Percentiles rank a stretch among this genome's conserved stretches.
Conservation (phyloP, 2,329 filamentous ascomycete species). For the Fusarium lateritium region DNA sequence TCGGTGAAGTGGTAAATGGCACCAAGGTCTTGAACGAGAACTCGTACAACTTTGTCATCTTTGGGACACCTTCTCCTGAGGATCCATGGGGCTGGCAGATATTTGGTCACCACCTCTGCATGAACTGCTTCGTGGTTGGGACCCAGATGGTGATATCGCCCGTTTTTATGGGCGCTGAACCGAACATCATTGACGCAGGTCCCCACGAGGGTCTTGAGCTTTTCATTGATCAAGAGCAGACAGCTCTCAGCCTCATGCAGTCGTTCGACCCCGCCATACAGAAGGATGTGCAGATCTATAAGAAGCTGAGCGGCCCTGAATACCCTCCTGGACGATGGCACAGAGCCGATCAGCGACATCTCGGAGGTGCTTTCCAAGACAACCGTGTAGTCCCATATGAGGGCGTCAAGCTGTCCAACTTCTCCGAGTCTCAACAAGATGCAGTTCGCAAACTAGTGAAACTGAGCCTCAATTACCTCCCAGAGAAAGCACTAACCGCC, state of each 20-base stretch:
- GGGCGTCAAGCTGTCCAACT: conserved; percentile 65
- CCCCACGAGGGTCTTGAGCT: conserved; percentile 75
- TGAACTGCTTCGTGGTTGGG: conserved; percentile 76
- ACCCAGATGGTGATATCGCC: conserved; percentile 77
- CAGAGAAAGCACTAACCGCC: conserved; percentile 12
- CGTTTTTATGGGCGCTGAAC: conserved; percentile 84
- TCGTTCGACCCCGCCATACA: conserved; percentile 50
- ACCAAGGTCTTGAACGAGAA: conserved; percentile 77
- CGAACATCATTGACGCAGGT: conserved; percentile 78
- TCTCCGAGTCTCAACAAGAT: conserved; percentile 14
- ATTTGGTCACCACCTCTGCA: conserved; percentile 83
- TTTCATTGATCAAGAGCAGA: conserved; percentile 72
- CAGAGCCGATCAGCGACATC: conserved; percentile 81
- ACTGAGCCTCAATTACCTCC: conserved; percentile 17
- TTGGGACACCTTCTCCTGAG: conserved; percentile 70
- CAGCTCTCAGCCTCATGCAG: conserved; percentile 78
- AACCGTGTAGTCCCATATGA: conserved; percentile 82
- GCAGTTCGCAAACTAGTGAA: conserved; percentile 6
- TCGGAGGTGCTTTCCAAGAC: conserved; percentile 82
- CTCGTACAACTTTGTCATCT: conserved; percentile 81
- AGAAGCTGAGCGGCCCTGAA: conserved; percentile 70
- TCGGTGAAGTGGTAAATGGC: conserved; percentile 75
- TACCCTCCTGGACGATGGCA: conserved; percentile 81
- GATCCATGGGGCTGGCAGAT: conserved; percentile 80
- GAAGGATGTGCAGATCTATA: conserved; percentile 50